Conservation (phyloP, 441 rosid genomes). For the Brassica hybrid region DNA sequence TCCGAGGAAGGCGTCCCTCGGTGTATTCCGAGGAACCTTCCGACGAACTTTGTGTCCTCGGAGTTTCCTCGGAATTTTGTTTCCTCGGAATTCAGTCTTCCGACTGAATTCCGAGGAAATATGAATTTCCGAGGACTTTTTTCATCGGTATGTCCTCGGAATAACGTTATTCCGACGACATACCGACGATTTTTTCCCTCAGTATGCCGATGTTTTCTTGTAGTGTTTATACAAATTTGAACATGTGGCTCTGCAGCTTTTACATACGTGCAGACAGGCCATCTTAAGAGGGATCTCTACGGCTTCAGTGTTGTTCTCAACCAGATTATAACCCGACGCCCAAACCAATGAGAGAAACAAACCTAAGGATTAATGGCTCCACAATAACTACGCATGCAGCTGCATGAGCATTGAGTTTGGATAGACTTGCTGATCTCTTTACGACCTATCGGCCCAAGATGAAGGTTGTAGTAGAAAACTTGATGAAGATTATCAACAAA, state of each 20-base stretch:
- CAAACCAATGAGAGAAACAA: constrained; percentile 67
- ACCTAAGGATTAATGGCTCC: constrained; percentile 70
- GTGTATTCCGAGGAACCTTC: no score
- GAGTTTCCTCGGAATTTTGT: no score
- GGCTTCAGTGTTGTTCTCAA: constrained; percentile 84
- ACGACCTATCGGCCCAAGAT: constrained; percentile 70
- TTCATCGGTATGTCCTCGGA: no score
- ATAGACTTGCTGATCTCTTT: constrained; percentile 70
- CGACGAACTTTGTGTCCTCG: no score
- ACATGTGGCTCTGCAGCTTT: constrained; percentile 90
- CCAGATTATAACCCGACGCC: constrained; percentile 79
- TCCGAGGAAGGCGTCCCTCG: no score
- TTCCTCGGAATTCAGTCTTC: no score
- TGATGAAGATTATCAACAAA: constrained; percentile 56
- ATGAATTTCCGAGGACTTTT: no score
- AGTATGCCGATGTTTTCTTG: no score
- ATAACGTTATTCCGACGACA: no score
- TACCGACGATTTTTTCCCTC: no score
- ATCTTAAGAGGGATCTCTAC: constrained; percentile 81
- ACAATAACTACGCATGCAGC: constrained; percentile 50
- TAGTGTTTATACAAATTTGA: constrained; percentile 56
- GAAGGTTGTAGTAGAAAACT: constrained; percentile 61
- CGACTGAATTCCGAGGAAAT: no score
- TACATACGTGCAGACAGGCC: constrained; percentile 79
- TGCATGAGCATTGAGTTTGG: constrained; percentile 57